Base-by-base conservation (phyloP, 768 basidiomycete species). In the Phaffia australis region DNA sequence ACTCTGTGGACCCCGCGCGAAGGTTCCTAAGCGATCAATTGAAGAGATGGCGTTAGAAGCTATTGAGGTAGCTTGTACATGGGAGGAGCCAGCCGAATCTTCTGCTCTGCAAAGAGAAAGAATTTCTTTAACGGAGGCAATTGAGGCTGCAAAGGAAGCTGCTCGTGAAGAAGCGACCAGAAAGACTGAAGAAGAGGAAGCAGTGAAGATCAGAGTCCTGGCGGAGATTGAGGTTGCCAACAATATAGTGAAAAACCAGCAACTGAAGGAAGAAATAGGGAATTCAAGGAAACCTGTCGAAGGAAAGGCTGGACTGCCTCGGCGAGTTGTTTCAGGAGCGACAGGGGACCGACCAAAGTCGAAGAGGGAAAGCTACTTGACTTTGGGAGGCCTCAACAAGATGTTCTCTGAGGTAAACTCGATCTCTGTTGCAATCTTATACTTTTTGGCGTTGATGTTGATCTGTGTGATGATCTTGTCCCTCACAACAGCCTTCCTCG, bases 381-480 rank as follows among this genome's bases (percentile, higher is more conserved):
- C 57, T 0, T 9, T 65, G 1, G 64, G 58, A 32, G 42, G 48
- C 14, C 56, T 65, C 14, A 60, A 42, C 35, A 46, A 57, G 23
- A 65, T 65, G 64, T 65, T 65, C 25, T 47, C 42, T 1, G 64
- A 65, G 29, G 64, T 60, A 35, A 47, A 58, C 46, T 27, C 27
- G 35, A 35, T 29, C 9, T 6, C 3, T 27, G 16, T 48, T 15
- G 35, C 30, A 18, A 29, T 21, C 3, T 35, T 23, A 11, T 2
- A 46, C 35, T 35, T 21, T 19, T 27, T 19, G 16, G 4, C 3
- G 19, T 8, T 42, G 57, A 58, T 46, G 11, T 32, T 8, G 4
- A 23, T 14, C 29, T 21, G 11, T 42, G 35, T 11, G 11, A 42
- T 11, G 35, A 42, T 32, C 29, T 6, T 21, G 19, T 15, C 21